Base-by-base conservation (phyloP, 2,329 filamentous ascomycete genomes). In the Bisporella sp. region DNA sequence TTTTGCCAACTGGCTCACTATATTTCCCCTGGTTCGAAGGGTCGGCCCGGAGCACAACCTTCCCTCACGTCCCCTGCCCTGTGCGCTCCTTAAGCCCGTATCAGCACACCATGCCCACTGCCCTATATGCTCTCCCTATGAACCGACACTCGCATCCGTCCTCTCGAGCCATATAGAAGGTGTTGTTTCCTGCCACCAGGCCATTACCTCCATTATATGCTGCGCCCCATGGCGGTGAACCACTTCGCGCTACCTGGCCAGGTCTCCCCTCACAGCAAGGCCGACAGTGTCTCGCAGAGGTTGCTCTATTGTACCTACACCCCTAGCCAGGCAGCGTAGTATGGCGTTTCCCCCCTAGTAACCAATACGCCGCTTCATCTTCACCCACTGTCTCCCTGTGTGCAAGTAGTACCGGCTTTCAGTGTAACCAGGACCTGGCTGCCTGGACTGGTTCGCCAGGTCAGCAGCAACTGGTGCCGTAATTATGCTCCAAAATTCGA, bases 1-100 rank as follows among this genome's bases (percentile, higher is more conserved):
- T n/a, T n/a, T 39, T 39, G 35, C n/a, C 8, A n/a, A 8, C 8
- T 8, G 35, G 8, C 8, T 39, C n/a, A n/a, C 8, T 39, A 39
- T n/a, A 71, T 31, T 61, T 66, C 1, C 65, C 68, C 0, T 71
- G 73, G 45, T 42, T 42, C 41, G 41, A 42, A 21, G 6, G 6
- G 41, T 9, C 7, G 13, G 41, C 8, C 41, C 41, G 6, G 13
- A 7, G 21, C 41, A 9, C 9, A 42, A 7, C 41, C 13, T 7
- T 28, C 41, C 28, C 41, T 21, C 13, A 42, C 41, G 28, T 9
- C 8, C 28, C 41, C 9, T 9, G 7, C 9, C 41, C 41, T 42
- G 41, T 42, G 9, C 28, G 41, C 41, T 42, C 41, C 41, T 42
- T 42, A 42, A 42, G 41, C 13, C 41, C 13, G 21, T 28, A 11